Percentiles rank a stretch among this genome's conserved stretches.
These are phyloP conservation scores for Filobasidium uniguttulatum DNA, from an alignment of 1,284 basidiomycete genomes.

Conservation along the genomic window DNA sequence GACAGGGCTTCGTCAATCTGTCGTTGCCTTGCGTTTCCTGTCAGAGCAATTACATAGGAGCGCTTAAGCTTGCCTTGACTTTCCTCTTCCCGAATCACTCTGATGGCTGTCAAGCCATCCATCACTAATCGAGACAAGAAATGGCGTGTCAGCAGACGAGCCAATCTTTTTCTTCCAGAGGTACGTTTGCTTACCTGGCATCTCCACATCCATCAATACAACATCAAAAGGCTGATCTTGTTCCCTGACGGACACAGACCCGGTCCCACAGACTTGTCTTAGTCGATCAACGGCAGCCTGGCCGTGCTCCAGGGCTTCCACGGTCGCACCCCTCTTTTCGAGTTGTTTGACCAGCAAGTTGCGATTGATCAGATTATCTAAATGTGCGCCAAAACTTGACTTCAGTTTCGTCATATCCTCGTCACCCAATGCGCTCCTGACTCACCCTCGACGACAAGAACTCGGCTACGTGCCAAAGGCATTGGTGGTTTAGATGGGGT, in stretches of 20 bases:
- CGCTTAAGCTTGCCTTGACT: slow-evolving; percentile 17
- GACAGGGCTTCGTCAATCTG: slow-evolving; percentile 12
- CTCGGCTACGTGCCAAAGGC: too few relatives aligned
- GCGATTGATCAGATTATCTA: slow-evolving; percentile 38
- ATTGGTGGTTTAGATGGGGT: too few relatives aligned
- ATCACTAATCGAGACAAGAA: slow-evolving; percentile 19
- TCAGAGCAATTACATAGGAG: slow-evolving; percentile 30
- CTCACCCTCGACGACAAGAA: slow-evolving; percentile 29
- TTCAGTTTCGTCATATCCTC: background rate
- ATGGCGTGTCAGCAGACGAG: background rate
- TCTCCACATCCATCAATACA: slow-evolving; percentile 37
- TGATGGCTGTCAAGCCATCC: slow-evolving; percentile 33
- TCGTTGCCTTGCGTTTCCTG: slow-evolving; percentile 24
- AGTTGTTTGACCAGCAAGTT: slow-evolving; percentile 36
- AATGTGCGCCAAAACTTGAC: background rate
- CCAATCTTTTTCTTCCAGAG: too few relatives aligned
- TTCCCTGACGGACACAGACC: slow-evolving; percentile 3
- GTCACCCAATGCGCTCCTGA: background rate
- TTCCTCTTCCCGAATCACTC: slow-evolving; percentile 29
- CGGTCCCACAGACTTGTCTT: slow-evolving; percentile 19
- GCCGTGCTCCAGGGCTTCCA: slow-evolving; percentile 37
- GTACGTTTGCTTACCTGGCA: slow-evolving; percentile 20
- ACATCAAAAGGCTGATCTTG: slow-evolving; percentile 24
- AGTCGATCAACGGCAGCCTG: slow-evolving; percentile 36
- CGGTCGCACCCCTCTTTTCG: slow-evolving; percentile 30